Base-by-base conservation (phyloP, 768 basidiomycete genomes). In the Suillus weaverae region DNA sequence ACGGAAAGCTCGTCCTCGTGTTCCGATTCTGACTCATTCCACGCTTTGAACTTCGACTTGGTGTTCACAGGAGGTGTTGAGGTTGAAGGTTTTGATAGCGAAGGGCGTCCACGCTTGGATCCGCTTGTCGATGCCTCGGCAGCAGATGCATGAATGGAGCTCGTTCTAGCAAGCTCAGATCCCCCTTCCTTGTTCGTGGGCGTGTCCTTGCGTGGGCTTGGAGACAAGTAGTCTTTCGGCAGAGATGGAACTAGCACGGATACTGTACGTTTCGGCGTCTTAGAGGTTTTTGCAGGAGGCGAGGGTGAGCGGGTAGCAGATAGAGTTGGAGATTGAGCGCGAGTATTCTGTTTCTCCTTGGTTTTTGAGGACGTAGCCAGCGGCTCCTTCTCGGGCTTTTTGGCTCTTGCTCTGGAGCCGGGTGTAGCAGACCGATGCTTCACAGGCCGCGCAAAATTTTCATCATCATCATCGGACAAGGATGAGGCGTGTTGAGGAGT, bases 231-330 rank as follows among this genome's bases (percentile, higher is more conserved):
- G 2, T 75, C 70, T 43, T 65, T 63, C 7, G 73, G 66, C 0
- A 76, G 51, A 10, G 74, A 43, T 14, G 77, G 76, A 11, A 78
- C 60, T 2, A 77, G 22, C 11, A 78, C 77, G 13, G 73, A 76
- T 4, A 74, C 50, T 18, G 63, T 67, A 26, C 70, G 73, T 46
- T 76, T 76, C 0, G 57, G 65, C 5, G 56, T 63, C 22, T 46
- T 66, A 4, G 55, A 10, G 1, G 14, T 63, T 62, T 66, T 68
- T 5, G 33, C 14, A 50, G 67, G 36, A 51, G 61, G 61, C 11
- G n/a, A 53, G 13, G 66, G 55, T 22, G 51, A 22, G 16, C 68
- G 64, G 7, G 63, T 57, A 10, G 65, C 61, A 3, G 69, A 70
- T 5, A 46, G 62, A 16, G 68, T 57, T 6, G 60, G 61, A 1